Conservation (phyloP, 2,329 filamentous ascomycete genomes). For the Cyphellophora europaea region DNA sequence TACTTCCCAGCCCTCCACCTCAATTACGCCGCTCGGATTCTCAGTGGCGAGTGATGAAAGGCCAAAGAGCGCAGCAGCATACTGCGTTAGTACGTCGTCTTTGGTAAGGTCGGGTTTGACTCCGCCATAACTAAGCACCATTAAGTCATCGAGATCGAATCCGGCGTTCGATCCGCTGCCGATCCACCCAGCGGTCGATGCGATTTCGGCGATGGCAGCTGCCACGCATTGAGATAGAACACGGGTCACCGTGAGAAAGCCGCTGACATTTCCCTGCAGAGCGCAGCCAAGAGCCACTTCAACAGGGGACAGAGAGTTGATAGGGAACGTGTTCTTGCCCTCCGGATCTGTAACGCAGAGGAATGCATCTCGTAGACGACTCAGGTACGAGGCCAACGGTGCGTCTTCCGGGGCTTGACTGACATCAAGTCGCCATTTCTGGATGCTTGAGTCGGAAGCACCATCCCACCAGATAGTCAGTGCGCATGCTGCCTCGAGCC, state of each 20-base stretch:
- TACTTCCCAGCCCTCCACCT: conserved; percentile 76
- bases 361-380: conserved; percentile 63
- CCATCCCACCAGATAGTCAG: conserved; percentile 91
- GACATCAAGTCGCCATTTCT: conserved; percentile 32
- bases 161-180: conserved; percentile 36
- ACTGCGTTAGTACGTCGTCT: conserved; percentile 68
- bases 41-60: neutral
- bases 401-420: conserved; percentile 29
- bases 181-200: conserved; percentile 76
- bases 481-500: conserved; percentile 79
- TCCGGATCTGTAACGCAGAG: conserved; percentile 54
- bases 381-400: conserved; percentile 57
- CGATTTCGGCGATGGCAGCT: conserved; percentile 71
- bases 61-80: conserved; percentile 55
- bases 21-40: conserved; percentile 14
- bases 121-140: conserved; percentile 64
- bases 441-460: conserved; percentile 46
- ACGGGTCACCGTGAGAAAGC: conserved; percentile 63
- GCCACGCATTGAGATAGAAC: conserved; percentile 74
- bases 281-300: conserved; percentile 76
- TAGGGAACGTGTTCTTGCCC: conserved; percentile 53
- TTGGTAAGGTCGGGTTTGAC: conserved; percentile 59
- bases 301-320: conserved; percentile 65
- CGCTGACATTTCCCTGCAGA: conserved; percentile 73
- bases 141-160: conserved; percentile 53